Percentiles rank a stretch among this genome's conserved stretches.
phyloP scores from a whole-genome alignment of 169 alveolate genomes.

The Babesia caballi region DNA sequence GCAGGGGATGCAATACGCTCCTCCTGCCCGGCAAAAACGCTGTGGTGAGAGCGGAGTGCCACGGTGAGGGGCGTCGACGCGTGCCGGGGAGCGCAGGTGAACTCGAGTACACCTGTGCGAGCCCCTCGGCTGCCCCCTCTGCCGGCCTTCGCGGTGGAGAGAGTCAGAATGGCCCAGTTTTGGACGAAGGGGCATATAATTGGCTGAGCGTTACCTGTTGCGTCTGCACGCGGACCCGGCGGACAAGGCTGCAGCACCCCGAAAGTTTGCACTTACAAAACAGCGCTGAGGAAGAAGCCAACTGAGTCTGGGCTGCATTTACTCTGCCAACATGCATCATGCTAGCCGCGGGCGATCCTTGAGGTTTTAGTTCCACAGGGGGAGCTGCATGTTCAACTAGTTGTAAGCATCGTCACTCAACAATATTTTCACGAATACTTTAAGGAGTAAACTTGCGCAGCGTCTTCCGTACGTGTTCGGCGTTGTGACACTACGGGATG shows the following conservation, averaged over 20 bases:
- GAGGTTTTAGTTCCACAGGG: background rate
- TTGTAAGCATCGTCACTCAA: background rate
- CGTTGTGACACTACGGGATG: no score
- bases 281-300: background rate
- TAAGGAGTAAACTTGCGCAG: no score
- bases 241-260: background rate
- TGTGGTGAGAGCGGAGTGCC: constrained; percentile 19
- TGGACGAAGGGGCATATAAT: background rate
- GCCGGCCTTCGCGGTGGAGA: background rate
- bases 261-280: background rate
- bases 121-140: background rate
- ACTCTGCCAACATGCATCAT: background rate
- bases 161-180: background rate
- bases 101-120: background rate
- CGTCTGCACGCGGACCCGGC: constrained; percentile 51
- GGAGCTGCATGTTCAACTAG: background rate
- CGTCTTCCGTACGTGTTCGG: no score
- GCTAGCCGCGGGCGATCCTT: background rate
- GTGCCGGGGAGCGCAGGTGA: constrained; percentile 11
- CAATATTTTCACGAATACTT: background rate
- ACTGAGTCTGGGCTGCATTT: constrained; percentile 9
- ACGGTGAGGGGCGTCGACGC: background rate
- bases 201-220: constrained; percentile 43
- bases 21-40: constrained; percentile 26
- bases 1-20: constrained; percentile 57